Evolutionary conservation across 768 basidiomycete species (phyloP).

Genomic region (Russula ochroleuca): DNA sequence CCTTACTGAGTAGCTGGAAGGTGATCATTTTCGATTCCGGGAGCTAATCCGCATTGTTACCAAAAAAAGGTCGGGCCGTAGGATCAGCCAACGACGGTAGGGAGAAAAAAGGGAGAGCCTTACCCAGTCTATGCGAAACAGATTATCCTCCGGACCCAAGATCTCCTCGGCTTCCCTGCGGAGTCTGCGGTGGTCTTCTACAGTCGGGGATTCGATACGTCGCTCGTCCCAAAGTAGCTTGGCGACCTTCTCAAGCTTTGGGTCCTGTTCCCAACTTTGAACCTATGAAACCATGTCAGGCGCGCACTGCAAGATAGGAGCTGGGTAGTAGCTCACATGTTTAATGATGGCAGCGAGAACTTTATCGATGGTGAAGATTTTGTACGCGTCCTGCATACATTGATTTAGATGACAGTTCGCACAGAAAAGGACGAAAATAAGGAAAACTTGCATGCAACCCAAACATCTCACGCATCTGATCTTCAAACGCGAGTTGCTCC

Average conservation of each 20-base stretch:
- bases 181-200: constrained; percentile 67
- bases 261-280: constrained; percentile 62
- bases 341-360: constrained; percentile 85
- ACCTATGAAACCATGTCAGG: constrained; percentile 37
- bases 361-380: constrained; percentile 92
- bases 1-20: constrained; percentile 73
- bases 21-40: constrained; percentile 63
- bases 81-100: too few relatives aligned
- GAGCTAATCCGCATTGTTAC: constrained; percentile 41
- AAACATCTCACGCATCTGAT: constrained; percentile 83
- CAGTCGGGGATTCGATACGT: constrained; percentile 51
- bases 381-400: constrained; percentile 61
- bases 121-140: constrained; percentile 82
- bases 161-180: constrained; percentile 65
- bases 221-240: constrained; percentile 69
- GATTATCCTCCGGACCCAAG: constrained; percentile 69
- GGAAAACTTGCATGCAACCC: constrained; percentile 58
- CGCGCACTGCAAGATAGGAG: not conserved
- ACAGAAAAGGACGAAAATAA: not conserved
- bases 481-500: constrained; percentile 84
- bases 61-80: not conserved
- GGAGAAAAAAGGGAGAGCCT: constrained; percentile 25
- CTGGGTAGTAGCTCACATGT: constrained; percentile 49
- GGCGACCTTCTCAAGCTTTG: constrained; percentile 66
- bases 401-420: not conserved